Conservation (phyloP, 2,329 filamentous ascomycete genomes). For the Aspergillus udagawae region DNA sequence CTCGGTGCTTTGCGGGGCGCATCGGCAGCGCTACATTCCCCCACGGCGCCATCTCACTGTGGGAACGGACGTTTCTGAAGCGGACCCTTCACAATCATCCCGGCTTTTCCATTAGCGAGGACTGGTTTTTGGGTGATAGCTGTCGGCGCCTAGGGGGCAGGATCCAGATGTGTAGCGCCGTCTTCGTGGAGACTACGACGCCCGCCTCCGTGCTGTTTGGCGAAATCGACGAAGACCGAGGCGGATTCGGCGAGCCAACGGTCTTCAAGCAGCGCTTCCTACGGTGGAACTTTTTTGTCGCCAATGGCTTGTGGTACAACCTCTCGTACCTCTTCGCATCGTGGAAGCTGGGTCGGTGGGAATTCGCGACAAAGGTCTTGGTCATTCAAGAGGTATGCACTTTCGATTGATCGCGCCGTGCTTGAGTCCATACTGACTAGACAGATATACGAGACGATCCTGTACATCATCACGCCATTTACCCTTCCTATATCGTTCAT, state of each 20-base stretch:
- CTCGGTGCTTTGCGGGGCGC: slow-evolving; percentile 42
- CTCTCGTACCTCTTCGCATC: slow-evolving; percentile 43
- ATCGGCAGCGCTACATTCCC: slow-evolving; percentile 49
- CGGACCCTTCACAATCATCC: slow-evolving; percentile 47
- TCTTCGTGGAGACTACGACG: slow-evolving; percentile 51
- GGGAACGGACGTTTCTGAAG: slow-evolving; percentile 46
- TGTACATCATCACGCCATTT: slow-evolving; percentile 46
- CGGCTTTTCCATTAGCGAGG: slow-evolving; percentile 48
- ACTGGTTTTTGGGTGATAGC: slow-evolving; percentile 52
- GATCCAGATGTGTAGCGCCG: slow-evolving; percentile 47
- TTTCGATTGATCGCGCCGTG: too few relatives aligned
- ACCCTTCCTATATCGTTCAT: slow-evolving; percentile 45
- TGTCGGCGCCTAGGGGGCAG: slow-evolving; percentile 43
- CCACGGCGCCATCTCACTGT: slow-evolving; percentile 50
- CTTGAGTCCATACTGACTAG: neutral
- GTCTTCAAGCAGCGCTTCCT: slow-evolving; percentile 50
- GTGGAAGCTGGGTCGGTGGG: slow-evolving; percentile 49
- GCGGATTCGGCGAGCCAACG: slow-evolving; percentile 52
- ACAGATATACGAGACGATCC: slow-evolving; percentile 44
- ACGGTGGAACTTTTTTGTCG: slow-evolving; percentile 52
- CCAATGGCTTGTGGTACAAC: slow-evolving; percentile 48
- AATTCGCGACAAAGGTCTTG: slow-evolving; percentile 49
- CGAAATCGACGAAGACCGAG: slow-evolving; percentile 37
- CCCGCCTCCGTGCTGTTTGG: slow-evolving; percentile 42
- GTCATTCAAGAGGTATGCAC: slow-evolving; percentile 43